Percentiles rank a stretch among this genome's conserved stretches.
These are phyloP conservation scores for Byssothecium circinans DNA, from an alignment of 2,329 filamentous ascomycete genomes.

Conservation along the genomic window DNA sequence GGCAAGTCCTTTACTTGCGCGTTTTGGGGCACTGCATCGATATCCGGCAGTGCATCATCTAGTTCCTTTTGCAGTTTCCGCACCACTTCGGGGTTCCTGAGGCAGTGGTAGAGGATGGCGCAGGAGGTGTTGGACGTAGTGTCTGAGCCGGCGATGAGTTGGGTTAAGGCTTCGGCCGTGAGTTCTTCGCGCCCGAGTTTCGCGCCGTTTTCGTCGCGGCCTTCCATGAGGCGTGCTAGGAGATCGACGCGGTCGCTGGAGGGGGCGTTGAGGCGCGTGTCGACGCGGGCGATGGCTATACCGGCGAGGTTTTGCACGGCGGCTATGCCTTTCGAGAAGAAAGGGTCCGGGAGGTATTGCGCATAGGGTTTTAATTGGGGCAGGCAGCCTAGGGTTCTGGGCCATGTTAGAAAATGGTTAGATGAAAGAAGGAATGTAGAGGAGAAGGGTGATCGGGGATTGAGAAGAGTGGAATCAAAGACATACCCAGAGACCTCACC, in stretches of 20 bases:
- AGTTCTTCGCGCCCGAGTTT: conserved; percentile 77
- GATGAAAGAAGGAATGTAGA: background rate
- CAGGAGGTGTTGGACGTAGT: conserved; percentile 81
- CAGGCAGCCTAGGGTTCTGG: conserved; percentile 69
- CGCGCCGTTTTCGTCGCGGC: conserved; percentile 76
- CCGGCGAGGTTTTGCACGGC: conserved; percentile 81
- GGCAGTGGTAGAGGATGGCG: conserved; percentile 76
- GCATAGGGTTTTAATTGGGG: conserved; percentile 78
- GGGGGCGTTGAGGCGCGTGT: conserved; percentile 63
- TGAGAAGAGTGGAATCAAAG: background rate
- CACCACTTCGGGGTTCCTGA: conserved; percentile 70
- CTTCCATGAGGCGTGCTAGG: conserved; percentile 81
- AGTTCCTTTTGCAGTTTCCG: conserved; percentile 74
- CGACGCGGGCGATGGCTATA: conserved; percentile 83
- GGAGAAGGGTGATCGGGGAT: background rate
- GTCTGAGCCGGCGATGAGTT: conserved; percentile 79
- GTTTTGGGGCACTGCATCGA: conserved; percentile 67
- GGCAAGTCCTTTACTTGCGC: conserved; percentile 73
- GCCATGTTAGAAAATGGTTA: background rate
- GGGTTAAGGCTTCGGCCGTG: conserved; percentile 85
- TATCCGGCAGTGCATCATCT: conserved; percentile 65
- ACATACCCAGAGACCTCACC: conserved; percentile 75
- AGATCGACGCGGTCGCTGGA: conserved; percentile 72
- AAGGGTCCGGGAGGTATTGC: conserved; percentile 76
- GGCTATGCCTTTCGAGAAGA: conserved; percentile 72